Conservation (phyloP, 73 alveolate species). For the Uronychia setigera region DNA sequence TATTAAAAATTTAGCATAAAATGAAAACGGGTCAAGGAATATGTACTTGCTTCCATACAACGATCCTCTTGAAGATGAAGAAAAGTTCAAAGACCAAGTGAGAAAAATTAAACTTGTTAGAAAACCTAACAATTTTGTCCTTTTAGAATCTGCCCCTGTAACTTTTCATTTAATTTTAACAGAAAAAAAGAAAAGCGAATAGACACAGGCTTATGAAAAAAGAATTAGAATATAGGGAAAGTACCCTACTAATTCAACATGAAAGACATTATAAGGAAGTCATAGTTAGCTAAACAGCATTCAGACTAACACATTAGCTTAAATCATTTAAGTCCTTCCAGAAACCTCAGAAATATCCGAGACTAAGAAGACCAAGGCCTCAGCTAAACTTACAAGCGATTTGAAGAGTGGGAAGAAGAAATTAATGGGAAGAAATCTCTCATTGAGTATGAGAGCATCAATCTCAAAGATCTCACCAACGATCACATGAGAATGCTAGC, state of each 20-base stretch:
- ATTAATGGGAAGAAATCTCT: background rate
- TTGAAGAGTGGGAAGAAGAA: background rate
- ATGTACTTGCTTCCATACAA: background rate
- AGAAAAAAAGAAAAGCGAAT: background rate
- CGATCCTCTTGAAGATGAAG: background rate
- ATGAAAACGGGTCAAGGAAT: background rate
- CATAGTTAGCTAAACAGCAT: background rate
- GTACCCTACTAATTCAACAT: constrained; percentile 6
- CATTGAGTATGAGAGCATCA: background rate
- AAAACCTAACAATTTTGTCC: background rate
- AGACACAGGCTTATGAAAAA: background rate
- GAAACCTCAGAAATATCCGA: background rate
- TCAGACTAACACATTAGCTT: background rate
- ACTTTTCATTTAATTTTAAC: too few species aligned
- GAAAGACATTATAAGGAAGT: background rate
- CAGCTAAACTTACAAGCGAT: background rate
- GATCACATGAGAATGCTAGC: background rate
- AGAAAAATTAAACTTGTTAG: background rate
- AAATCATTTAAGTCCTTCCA: background rate
- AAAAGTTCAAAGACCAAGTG: background rate
- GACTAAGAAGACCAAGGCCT: background rate
- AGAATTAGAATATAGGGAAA: background rate
- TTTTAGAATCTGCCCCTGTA: background rate
- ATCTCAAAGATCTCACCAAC: background rate
- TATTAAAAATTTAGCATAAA: background rate